A percentile compares a stretch with the other conserved stretches of the same genome.
These are phyloP conservation scores for Xylaria scruposa DNA, from an alignment of 495 filamentous ascomycete genomes.

Conservation along the genomic window DNA sequence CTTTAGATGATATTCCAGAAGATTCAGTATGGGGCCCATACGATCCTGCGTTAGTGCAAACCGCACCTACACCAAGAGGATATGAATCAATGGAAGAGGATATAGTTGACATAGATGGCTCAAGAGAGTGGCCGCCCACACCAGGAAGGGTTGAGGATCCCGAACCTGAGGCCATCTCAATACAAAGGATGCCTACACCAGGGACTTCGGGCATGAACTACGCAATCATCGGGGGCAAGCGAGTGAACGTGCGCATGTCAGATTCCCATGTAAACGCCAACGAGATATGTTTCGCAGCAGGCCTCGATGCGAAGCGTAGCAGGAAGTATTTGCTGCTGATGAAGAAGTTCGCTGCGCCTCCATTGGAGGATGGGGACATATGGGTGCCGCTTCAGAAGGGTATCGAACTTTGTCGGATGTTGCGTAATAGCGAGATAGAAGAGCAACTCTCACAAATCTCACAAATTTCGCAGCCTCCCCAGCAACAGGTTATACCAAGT, in stretches of 20 bases:
- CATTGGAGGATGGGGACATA: not conserved
- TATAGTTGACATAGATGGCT: too few relatives aligned
- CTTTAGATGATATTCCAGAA: not conserved
- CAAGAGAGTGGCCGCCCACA: not conserved
- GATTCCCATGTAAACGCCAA: not conserved
- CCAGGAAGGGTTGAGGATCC: not conserved
- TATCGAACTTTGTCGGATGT: not conserved
- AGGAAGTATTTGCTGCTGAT: not conserved
- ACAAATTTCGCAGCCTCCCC: not conserved
- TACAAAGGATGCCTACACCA: not conserved
- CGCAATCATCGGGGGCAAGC: not conserved
- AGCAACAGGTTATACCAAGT: not conserved
- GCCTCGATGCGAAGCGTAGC: not conserved
- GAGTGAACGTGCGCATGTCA: not conserved
- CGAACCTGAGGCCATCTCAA: not conserved
- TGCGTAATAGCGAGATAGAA: not conserved
- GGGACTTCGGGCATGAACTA: not conserved
- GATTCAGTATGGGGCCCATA: not conserved
- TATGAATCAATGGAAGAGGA: not conserved
- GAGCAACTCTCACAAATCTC: not conserved
- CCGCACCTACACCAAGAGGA: not conserved
- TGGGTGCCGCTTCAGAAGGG: not conserved
- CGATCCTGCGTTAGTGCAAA: not conserved
- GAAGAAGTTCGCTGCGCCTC: not conserved
- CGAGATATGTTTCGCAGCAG: not conserved